These are phyloP conservation scores for Phialocephala sp. DNA, from an alignment of 2,329 filamentous ascomycete species.

Conservation along the genomic window DNA sequence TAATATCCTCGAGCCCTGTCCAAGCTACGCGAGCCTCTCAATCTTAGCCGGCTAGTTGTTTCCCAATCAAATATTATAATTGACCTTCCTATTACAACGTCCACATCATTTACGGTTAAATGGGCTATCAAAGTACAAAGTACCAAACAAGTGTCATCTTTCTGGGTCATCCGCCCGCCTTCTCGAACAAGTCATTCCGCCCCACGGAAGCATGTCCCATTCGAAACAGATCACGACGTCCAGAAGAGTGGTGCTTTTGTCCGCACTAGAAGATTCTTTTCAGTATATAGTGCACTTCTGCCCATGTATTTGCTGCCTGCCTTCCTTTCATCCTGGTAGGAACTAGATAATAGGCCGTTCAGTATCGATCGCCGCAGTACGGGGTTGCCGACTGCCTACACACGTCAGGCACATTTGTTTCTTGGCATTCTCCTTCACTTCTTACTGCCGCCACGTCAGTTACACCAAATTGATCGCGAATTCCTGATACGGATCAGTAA, in stretches of 20 bases:
- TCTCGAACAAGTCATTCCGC: constrained; percentile 5
- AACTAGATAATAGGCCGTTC: constrained; percentile 5
- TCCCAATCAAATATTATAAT: neutral
- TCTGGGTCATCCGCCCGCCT: constrained; percentile 6
- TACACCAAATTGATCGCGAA: neutral
- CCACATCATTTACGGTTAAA: constrained; percentile 7
- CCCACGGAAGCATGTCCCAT: constrained; percentile 1
- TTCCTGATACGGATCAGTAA: neutral
- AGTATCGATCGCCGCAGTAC: neutral
- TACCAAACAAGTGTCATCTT: constrained; percentile 1
- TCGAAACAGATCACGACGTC: constrained; percentile 6
- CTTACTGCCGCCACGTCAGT: neutral
- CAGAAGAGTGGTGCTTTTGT: neutral
- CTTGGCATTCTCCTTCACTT: constrained; percentile 1
- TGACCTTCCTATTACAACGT: constrained; percentile 7
- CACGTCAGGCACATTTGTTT: neutral
- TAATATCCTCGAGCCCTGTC: neutral
- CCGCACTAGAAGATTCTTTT: constrained; percentile 6
- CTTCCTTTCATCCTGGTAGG: constrained; percentile 6
- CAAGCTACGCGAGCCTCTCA: neutral
- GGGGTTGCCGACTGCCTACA: neutral
- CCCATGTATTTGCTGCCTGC: constrained; percentile 8
- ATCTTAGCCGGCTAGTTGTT: neutral
- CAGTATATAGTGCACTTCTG: constrained; percentile 3
- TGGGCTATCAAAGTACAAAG: neutral